Percentiles rank a stretch among this genome's conserved stretches.
These are phyloP conservation scores for Cercospora sesami DNA, from an alignment of 2,329 filamentous ascomycete genomes.

Conservation along the genomic window DNA sequence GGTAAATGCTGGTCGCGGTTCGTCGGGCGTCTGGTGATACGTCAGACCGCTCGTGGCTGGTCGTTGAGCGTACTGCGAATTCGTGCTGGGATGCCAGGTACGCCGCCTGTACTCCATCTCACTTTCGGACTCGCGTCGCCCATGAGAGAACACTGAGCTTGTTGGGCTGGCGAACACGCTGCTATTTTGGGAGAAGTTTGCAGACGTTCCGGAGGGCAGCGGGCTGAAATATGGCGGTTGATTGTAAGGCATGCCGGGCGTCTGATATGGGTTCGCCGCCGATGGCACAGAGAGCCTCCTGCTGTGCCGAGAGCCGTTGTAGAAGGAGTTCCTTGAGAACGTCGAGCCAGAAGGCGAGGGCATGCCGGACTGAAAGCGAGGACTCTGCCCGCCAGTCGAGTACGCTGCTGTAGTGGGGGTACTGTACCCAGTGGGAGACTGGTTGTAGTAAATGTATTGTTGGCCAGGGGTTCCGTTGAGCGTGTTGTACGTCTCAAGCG, in stretches of 20 bases:
- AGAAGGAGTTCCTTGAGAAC: slow-evolving; percentile 68
- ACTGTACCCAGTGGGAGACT: slow-evolving; percentile 72
- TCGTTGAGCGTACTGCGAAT: slow-evolving; percentile 58
- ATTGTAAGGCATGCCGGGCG: slow-evolving; percentile 56
- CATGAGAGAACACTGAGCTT: slow-evolving; percentile 61
- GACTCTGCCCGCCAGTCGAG: slow-evolving; percentile 73
- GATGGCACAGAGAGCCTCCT: slow-evolving; percentile 83
- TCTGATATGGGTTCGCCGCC: slow-evolving; percentile 70
- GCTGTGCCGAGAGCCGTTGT: slow-evolving; percentile 68
- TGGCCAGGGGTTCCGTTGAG: slow-evolving; percentile 64
- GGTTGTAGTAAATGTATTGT: slow-evolving; percentile 64
- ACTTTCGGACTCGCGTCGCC: slow-evolving; percentile 64
- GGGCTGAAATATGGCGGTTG: slow-evolving; percentile 56
- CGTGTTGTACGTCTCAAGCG: slow-evolving; percentile 63
- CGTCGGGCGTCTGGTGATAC: slow-evolving; percentile 70
- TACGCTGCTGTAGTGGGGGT: slow-evolving; percentile 84
- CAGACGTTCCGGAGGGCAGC: slow-evolving; percentile 56
- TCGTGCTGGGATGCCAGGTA: slow-evolving; percentile 85
- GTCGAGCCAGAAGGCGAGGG: slow-evolving; percentile 68
- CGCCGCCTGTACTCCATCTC: slow-evolving; percentile 80
- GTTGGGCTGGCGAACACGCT: slow-evolving; percentile 68
- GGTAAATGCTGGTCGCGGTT: slow-evolving; percentile 58
- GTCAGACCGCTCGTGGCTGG: slow-evolving; percentile 71
- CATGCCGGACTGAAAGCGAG: slow-evolving; percentile 67
- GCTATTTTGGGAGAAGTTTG: slow-evolving; percentile 57